phyloP scores from a whole-genome alignment of 345 rosid species.

The Aquilaria sinensis region DNA sequence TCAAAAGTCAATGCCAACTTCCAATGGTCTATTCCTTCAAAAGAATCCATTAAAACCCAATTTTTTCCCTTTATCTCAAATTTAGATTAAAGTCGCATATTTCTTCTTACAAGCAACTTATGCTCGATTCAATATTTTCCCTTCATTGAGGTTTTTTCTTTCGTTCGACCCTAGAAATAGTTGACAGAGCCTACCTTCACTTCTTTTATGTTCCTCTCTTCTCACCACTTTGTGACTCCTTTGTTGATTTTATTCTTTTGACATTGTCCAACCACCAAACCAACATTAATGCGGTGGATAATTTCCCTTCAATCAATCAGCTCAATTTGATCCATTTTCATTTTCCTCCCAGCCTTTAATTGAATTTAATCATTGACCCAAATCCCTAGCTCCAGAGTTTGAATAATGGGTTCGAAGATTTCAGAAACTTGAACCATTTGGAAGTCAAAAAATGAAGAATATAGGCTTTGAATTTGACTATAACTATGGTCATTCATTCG shows the following conservation, averaged over 20 bases:
- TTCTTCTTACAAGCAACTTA: neutral
- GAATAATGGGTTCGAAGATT: conserved; percentile 27
- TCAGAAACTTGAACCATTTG: conserved; percentile 21
- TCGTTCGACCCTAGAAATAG: conserved; percentile 38
- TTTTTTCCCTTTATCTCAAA: too few relatives aligned
- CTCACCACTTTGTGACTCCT: conserved; percentile 25
- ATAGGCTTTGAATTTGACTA: conserved; percentile 19
- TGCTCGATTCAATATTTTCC: conserved; percentile 34
- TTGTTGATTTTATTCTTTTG: conserved; percentile 27
- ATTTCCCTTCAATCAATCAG: conserved; percentile 23
- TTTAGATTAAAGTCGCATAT: too few relatives aligned
- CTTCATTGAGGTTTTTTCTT: conserved; percentile 33
- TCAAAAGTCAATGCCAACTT: too few relatives aligned
- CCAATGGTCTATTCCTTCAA: too few relatives aligned
- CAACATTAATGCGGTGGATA: conserved; percentile 22
- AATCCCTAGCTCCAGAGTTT: conserved; percentile 19
- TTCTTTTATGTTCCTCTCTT: conserved; percentile 30
- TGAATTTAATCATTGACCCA: conserved; percentile 43
- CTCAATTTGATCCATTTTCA: conserved; percentile 34
- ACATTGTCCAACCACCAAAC: conserved; percentile 23
- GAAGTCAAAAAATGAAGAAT: conserved; percentile 46
- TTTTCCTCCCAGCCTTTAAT: conserved; percentile 56
- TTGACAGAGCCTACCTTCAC: conserved; percentile 27
- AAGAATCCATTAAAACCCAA: too few relatives aligned
- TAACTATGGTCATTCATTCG: conserved; percentile 17